Percentiles rank a stretch among this genome's conserved stretches.
Evolutionary conservation across 768 basidiomycete genomes (phyloP).

Genomic region (Suillus subalutaceus): DNA sequence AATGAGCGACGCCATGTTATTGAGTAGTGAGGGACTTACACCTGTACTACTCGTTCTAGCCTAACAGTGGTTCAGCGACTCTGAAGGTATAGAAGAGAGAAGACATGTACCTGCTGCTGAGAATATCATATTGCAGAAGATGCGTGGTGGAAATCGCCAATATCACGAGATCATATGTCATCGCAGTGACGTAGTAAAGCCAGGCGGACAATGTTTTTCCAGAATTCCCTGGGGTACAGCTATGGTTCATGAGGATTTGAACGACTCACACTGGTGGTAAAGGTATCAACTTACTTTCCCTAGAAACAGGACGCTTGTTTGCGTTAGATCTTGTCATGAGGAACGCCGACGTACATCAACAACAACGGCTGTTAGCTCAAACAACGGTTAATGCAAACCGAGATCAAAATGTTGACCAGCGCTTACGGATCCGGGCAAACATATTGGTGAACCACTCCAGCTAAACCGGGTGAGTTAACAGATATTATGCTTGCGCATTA

Average conservation of each 20-base stretch:
- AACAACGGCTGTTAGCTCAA: slow-evolving; percentile 19
- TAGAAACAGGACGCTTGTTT: slow-evolving; percentile 19
- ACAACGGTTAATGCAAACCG: slow-evolving; percentile 13
- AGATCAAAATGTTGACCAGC: slow-evolving; percentile 11
- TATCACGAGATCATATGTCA: slow-evolving; percentile 57
- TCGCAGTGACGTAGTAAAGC: slow-evolving; percentile 60
- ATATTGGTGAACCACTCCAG: slow-evolving; percentile 63
- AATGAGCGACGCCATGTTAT: slow-evolving; percentile 11
- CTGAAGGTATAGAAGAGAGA: neutral
- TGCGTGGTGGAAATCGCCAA: slow-evolving; percentile 53
- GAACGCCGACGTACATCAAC: slow-evolving; percentile 22
- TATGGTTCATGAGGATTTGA: slow-evolving; percentile 25
- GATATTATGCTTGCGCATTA: neutral
- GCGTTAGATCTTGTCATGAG: neutral
- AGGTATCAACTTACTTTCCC: slow-evolving; percentile 37
- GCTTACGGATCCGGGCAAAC: slow-evolving; percentile 52
- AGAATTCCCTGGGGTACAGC: slow-evolving; percentile 48
- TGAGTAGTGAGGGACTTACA: slow-evolving; percentile 21
- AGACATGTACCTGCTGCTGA: slow-evolving; percentile 27
- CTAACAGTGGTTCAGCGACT: slow-evolving; percentile 18
- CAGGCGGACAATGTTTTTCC: slow-evolving; percentile 47
- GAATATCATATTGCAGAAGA: slow-evolving; percentile 48
- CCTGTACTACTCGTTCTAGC: slow-evolving; percentile 30
- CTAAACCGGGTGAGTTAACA: slow-evolving; percentile 29
- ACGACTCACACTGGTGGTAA: neutral